Base-by-base conservation (phyloP, 768 basidiomycete species). In the Crassisporium funariophilum region DNA sequence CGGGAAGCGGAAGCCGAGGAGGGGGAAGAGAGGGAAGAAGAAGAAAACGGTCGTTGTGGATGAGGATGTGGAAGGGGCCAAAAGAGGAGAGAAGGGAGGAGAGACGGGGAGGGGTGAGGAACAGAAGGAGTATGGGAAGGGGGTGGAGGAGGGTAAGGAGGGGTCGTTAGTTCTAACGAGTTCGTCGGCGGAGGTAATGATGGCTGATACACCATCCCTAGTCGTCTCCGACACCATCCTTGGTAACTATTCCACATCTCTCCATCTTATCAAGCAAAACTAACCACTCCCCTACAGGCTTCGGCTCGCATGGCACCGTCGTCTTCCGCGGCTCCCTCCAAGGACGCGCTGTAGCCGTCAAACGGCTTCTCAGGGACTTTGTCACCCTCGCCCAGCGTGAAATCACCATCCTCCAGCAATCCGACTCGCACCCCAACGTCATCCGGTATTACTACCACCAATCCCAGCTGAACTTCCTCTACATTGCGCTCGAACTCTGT, bases 361-460 rank as follows among this genome's bases (percentile, higher is more conserved):
- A 99, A 66, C 90, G 97, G 0, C 79, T 99, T 3, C 79, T 98
- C 5, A 88, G 86, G 56, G 95, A 98, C 66, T 98, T 98, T 58
- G 91, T 95, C 45, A 95, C 93, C 0, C 83, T 99, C 27, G 95
- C 95, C 5, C 77, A 85, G 3, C 89, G 95, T 37, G 97, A 99
- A 74, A 94, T 98, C 20, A 84, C 84, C 59, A 83, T 99, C 31
- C 78, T 99, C 7, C 94, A 98, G 70, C 94, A 97, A 64, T 90
- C 91, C 37, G 97, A 99, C 73, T 93, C 95, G 64, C 97, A 99
- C 59, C 93, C 93, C 13, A 98, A 99, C 70, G 97, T 99, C 64
- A 95, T 98, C 57, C 87, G 93, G 21, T 97, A 99, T 64, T 99
- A 94, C 68, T 98, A 92, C 68, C 94, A 98, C 74, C 95, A 98